A percentile compares a stretch with the other conserved stretches of the same genome.
These are phyloP conservation scores for Miamiensis avidus DNA, from an alignment of 169 alveolate genomes.

Conservation along the genomic window DNA sequence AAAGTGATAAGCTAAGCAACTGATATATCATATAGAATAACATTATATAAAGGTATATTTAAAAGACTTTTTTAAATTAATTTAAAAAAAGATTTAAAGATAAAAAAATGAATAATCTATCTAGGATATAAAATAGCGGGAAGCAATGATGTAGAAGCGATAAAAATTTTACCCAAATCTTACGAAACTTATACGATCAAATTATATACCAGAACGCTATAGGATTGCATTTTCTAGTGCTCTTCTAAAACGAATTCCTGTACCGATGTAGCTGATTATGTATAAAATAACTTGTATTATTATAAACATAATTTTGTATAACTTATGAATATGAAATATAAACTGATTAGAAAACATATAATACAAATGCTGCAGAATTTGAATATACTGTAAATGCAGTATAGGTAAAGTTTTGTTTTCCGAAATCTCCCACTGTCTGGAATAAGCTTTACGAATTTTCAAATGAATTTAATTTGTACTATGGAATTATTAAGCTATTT, in stretches of 20 bases:
- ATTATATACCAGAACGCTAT: background rate
- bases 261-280: background rate
- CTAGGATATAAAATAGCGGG: background rate
- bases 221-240: background rate
- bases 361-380: too few species aligned
- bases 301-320: too few species aligned
- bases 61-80: background rate
- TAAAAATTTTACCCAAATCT: background rate
- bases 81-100: too few species aligned
- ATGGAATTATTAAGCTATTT: background rate
- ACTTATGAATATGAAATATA: too few species aligned
- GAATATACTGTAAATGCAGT: background rate
- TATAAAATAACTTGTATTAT: too few species aligned
- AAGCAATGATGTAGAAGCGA: background rate
- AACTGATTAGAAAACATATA: too few species aligned
- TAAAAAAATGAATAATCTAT: too few species aligned
- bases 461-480: background rate
- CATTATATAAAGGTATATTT: background rate
- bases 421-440: background rate
- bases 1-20: background rate
- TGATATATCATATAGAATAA: too few species aligned
- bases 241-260: background rate
- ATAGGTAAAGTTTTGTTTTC: background rate
- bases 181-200: background rate
- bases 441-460: background rate